Base-by-base conservation (phyloP, 1,284 basidiomycete genomes). In the Moesziomyces parantarcticus region DNA sequence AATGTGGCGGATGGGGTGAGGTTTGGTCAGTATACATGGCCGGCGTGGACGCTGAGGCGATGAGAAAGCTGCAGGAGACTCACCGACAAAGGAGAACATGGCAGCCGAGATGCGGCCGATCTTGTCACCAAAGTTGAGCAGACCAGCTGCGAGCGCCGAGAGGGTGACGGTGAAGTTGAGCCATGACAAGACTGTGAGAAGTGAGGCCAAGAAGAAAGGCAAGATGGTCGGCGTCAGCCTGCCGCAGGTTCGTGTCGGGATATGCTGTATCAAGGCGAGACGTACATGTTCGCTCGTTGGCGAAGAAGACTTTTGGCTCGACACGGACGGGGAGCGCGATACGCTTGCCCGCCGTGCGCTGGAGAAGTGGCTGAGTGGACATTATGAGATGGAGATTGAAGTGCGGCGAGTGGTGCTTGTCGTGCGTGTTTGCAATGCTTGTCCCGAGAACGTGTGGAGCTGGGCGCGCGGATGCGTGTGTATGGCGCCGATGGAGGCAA, bases 331-430 rank as follows among this genome's bases (percentile, higher is more conserved):
- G 82, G 23, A 83, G 77, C 34, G 82, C 82, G 43, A 83, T 83
- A 48, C 82, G 75, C 79, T 83, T 83, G 50, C 81, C 81, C 3
- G 94, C 92, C 18, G 95, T 97, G 64, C 97, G 91, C 85, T 99
- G 96, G 48, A 99, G 91, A 48, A 99, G 89, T 21, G 97, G 97
- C 85, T 98, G 97, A 57, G 94, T 97, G 20, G 96, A 99, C 97
- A 97, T 97, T 64, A 36, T 68, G 51, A 29, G 18, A 22, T 46
- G 22, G 50, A 16, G 22, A 34, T 32, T 13, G 29, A 32, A 32
- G 29, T 9, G 29, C 29, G 29, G 29, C 29, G 1, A 32, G 29
- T 32, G 29, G 10, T 32, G 29, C 29, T 4, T 13, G 10, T 32
- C 6, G 11, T 39, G 36, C 36, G 36, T 39, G 36, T 39, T 8